These are phyloP conservation scores for Cercospora zeina DNA, from an alignment of 2,329 filamentous ascomycete genomes.

Conservation along the genomic window DNA sequence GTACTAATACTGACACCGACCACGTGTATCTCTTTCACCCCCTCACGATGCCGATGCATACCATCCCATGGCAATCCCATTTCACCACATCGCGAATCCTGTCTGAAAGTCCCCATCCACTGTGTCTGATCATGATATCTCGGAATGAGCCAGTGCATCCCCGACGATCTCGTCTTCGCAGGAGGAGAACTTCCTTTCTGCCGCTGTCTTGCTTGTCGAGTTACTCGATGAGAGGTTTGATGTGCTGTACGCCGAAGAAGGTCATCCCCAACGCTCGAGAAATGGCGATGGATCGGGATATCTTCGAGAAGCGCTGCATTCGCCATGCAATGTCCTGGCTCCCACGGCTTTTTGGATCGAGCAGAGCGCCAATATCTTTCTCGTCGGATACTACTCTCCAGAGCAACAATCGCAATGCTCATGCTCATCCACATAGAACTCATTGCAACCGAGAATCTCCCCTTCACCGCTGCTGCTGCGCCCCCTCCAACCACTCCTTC, in stretches of 20 bases:
- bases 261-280: too few species aligned
- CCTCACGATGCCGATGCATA: background rate
- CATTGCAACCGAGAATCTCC: background rate
- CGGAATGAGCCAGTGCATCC: background rate
- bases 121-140: background rate
- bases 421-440: too few species aligned
- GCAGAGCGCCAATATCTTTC: too few species aligned
- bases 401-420: too few species aligned
- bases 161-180: background rate
- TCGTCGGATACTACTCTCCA: too few species aligned
- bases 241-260: too few species aligned
- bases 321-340: too few species aligned
- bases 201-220: background rate
- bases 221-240: too few species aligned
- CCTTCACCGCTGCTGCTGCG: slow-evolving; percentile 1
- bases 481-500: slow-evolving; percentile 16
- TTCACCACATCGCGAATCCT: background rate
- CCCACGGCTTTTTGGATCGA: too few species aligned
- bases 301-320: too few species aligned
- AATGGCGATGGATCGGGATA: too few species aligned
- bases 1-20: too few species aligned
- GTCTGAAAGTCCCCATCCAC: background rate
- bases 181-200: background rate
- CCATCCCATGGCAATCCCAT: background rate
- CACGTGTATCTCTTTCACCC: background rate